Evolutionary conservation across 257 asterid species (phyloP).

Genomic region (Jaltomata sinuosa): DNA sequence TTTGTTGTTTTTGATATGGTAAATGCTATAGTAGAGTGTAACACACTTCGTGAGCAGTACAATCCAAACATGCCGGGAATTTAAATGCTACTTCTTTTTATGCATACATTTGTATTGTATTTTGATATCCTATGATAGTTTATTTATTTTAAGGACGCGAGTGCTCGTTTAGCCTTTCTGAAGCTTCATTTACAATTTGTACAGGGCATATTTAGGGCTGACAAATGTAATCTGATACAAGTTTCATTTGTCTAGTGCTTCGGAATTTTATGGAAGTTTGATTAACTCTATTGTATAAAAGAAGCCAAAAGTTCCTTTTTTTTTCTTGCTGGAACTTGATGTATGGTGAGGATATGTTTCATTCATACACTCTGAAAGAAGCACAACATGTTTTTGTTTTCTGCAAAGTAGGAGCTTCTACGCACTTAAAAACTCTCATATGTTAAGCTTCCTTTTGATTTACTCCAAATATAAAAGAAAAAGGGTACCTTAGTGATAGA

Average conservation of each 20-base stretch:
- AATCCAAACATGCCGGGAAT: background rate
- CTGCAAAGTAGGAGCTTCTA: background rate
- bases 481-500: background rate
- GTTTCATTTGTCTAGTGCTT: background rate
- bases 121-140: background rate
- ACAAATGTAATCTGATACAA: background rate
- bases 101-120: background rate
- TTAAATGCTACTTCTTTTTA: background rate
- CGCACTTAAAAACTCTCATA: background rate
- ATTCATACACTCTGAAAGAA: background rate
- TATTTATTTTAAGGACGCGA: background rate
- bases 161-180: background rate
- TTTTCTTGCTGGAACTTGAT: background rate
- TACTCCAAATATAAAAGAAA: background rate
- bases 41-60: background rate
- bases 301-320: background rate
- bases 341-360: background rate
- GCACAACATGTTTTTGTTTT: background rate
- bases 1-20: background rate
- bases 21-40: background rate
- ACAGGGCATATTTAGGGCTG: background rate
- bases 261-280: background rate
- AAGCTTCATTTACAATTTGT: background rate
- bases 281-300: background rate
- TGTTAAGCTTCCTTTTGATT: background rate